These are phyloP conservation scores for Mimosa pudica DNA, from an alignment of 306 rosid species.

Conservation along the genomic window DNA sequence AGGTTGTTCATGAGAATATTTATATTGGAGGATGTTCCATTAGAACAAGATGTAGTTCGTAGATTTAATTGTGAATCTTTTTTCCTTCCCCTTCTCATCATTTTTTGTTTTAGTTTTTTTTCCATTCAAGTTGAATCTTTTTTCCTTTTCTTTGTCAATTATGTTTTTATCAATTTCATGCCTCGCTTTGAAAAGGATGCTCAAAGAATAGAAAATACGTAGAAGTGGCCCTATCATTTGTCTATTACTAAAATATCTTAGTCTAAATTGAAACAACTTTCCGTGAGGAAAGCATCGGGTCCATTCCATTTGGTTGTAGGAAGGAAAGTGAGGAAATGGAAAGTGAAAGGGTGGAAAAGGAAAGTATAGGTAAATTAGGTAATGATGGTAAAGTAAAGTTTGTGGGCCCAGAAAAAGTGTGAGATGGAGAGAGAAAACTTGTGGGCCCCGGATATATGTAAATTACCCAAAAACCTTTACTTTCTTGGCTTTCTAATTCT, in stretches of 20 bases:
- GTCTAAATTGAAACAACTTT: neutral
- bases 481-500: too few species aligned
- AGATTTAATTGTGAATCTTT: neutral
- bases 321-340: too few species aligned
- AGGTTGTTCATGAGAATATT: neutral
- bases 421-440: too few species aligned
- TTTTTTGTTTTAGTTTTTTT: too few species aligned
- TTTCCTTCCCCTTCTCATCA: neutral
- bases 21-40: neutral
- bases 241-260: neutral
- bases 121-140: neutral
- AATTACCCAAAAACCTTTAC: too few species aligned
- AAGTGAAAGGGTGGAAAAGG: too few species aligned
- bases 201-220: neutral
- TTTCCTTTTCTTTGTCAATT: neutral
- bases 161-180: neutral
- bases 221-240: neutral
- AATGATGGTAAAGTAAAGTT: too few species aligned
- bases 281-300: too few species aligned
- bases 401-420: too few species aligned
- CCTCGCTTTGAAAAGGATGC: slow-evolving; percentile 5
- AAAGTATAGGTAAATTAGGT: too few species aligned
- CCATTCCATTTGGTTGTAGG: too few species aligned
- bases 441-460: too few species aligned
- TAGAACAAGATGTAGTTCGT: neutral